Evolutionary conservation across 768 basidiomycete genomes (phyloP).

Genomic region (Chalciporus sphaerocephalus): DNA sequence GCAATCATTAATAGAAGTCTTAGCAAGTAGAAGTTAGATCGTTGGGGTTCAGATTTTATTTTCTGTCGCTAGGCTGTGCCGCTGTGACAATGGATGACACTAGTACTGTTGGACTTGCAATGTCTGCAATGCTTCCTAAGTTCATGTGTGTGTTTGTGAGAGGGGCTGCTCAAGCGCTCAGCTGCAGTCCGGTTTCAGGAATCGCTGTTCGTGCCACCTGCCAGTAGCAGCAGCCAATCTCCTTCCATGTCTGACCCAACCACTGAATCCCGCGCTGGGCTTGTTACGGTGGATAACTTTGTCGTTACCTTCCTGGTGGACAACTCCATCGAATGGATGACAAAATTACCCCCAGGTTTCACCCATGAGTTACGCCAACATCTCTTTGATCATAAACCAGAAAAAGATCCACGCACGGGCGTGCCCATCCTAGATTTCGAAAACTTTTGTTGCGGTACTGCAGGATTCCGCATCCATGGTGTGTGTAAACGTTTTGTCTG

Average conservation of each 20-base stretch:
- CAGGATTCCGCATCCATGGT: slow-evolving; percentile 2
- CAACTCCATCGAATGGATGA: slow-evolving; percentile 83
- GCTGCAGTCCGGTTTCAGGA: too few species aligned
- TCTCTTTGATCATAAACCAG: slow-evolving; percentile 44
- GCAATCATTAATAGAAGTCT: not conserved
- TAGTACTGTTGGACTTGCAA: not conserved
- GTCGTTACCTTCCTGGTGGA: slow-evolving; percentile 68
- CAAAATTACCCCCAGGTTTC: slow-evolving; percentile 74
- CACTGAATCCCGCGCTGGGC: slow-evolving; percentile 13
- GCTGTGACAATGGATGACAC: not conserved
- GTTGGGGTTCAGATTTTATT: slow-evolving; percentile 6
- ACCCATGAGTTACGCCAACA: slow-evolving; percentile 67
- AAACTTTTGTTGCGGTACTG: slow-evolving; percentile 67
- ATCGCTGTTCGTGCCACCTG: too few species aligned
- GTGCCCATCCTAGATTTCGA: slow-evolving; percentile 70
- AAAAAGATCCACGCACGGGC: slow-evolving; percentile 42
- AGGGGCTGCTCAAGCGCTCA: too few species aligned
- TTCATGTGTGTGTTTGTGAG: too few species aligned
- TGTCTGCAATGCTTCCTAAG: not conserved
- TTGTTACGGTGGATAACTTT: slow-evolving; percentile 35
- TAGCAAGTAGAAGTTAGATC: not conserved
- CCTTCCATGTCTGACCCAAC: slow-evolving; percentile 10
- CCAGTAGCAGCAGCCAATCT: not conserved
- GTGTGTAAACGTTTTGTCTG: not conserved
- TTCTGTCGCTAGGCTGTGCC: not conserved